Base-by-base conservation (phyloP, 2,329 filamentous ascomycete species). In the Hymenoscyphus fructigenus region DNA sequence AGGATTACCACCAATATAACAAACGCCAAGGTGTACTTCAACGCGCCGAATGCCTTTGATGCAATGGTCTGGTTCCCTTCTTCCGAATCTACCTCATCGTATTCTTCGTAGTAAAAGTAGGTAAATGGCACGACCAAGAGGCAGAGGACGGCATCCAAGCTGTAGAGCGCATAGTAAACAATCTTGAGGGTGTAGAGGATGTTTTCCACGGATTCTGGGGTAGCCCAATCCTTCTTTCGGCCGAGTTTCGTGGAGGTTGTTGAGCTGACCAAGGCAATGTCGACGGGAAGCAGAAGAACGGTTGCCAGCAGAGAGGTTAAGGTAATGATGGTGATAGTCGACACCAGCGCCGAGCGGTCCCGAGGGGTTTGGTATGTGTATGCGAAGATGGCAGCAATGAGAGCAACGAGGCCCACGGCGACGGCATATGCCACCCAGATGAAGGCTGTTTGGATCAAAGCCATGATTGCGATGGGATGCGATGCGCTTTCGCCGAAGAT, bases 61-160 rank as follows among this genome's bases (percentile, higher is more conserved):
- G 83, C 84, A 65, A 90, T 78, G 1, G 90, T 90, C 75, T 93
- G 89, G 34, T 86, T 87, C 36, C 92, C 91, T 66, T 91, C 86
- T 72, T 96, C 91, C 38, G 89, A 85, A 67, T 93, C 93, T 23
- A 94, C 89, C 79, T 97, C 93, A 73, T 97, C 94, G 70, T 96
- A 96, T 78, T 98, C 95, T 77, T 99, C 95, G 74, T 96, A 95
- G 88, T 91, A 97, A 77, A 99, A 99, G 81, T 99, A 99, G 58
- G 93, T 90, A 75, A 99, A 99, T 0, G 95, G 95, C 23, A 98
- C 90, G 56, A 97, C 85, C 20, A 98, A 77, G 57, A 99, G 82
- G 75, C 95, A 99, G 12, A 99, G 85, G 5, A 97, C 76, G 0
- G 93, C 91, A 77, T 99, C 95, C 70, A 97, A 81, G 72, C 91